A percentile compares a stretch with the other conserved stretches of the same genome.
Evolutionary conservation across 2,329 filamentous ascomycete genomes (phyloP).

Genomic region (Colletotrichum liriopes): DNA sequence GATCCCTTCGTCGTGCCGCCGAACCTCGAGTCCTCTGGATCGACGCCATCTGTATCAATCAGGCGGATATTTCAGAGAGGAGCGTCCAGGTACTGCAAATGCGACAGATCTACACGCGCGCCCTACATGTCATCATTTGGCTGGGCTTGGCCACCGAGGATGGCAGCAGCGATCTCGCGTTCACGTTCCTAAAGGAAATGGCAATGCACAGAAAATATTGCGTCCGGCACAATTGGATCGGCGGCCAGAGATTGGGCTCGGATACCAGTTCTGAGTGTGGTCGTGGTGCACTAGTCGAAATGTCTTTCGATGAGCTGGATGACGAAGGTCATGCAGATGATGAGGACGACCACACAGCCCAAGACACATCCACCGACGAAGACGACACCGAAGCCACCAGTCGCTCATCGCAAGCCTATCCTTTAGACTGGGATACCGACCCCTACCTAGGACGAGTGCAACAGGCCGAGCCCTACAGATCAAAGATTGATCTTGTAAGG

Average conservation of each 20-base stretch:
- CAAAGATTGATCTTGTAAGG: neutral
- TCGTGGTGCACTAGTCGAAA: neutral
- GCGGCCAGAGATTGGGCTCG: neutral
- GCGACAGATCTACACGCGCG: conserved; percentile 32
- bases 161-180: neutral
- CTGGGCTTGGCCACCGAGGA: conserved; percentile 15
- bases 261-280: neutral
- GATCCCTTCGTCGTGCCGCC: conserved; percentile 32
- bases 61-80: conserved; percentile 36
- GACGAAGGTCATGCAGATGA: neutral
- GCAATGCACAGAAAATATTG: neutral
- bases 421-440: neutral
- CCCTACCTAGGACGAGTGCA: neutral
- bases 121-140: conserved; percentile 35
- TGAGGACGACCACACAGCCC: neutral
- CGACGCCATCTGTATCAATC: conserved; percentile 36
- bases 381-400: neutral
- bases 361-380: neutral
- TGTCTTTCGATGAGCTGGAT: neutral
- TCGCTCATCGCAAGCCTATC: neutral
- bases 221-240: neutral
- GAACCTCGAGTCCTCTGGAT: conserved; percentile 31
- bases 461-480: neutral
- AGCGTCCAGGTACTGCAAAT: conserved; percentile 39
- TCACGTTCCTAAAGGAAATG: neutral